These are phyloP conservation scores for Eurotiales sp. DNA, from an alignment of 2,329 filamentous ascomycete species.

Conservation along the genomic window DNA sequence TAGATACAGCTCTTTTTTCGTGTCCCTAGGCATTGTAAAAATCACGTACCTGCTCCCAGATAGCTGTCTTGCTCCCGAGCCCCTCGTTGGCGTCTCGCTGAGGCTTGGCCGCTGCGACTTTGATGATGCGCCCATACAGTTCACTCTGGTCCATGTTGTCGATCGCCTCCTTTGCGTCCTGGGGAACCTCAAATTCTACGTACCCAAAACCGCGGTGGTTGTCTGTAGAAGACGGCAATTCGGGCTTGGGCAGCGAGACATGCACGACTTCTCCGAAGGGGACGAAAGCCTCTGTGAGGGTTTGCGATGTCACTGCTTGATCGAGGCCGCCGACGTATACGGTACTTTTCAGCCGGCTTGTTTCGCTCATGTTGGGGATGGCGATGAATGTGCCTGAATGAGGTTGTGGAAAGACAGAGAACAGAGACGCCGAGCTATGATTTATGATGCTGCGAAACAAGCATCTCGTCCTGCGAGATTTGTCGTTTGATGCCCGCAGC, in stretches of 20 bases:
- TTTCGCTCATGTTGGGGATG: constrained; percentile 61
- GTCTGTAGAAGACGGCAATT: constrained; percentile 72
- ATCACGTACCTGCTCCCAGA: constrained; percentile 86
- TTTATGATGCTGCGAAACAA: too few species aligned
- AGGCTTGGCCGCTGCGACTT: constrained; percentile 85
- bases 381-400: too few species aligned
- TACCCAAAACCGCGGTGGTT: constrained; percentile 92
- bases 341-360: constrained; percentile 79
- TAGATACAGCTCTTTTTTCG: background rate
- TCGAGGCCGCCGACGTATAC: constrained; percentile 89
- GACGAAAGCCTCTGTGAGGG: constrained; percentile 85
- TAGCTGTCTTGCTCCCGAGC: constrained; percentile 83
- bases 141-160: constrained; percentile 99
- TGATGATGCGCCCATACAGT: constrained; percentile 86
- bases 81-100: constrained; percentile 86
- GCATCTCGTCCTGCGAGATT: too few species aligned
- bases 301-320: constrained; percentile 68
- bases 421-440: too few species aligned
- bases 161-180: constrained; percentile 90
- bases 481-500: constrained; percentile 1
- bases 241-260: constrained; percentile 83
- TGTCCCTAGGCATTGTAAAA: background rate
- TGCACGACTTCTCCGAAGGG: constrained; percentile 96
- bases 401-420: too few species aligned
- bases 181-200: constrained; percentile 82